These are phyloP conservation scores for Scytalidium sp. DNA, from an alignment of 2,329 filamentous ascomycete genomes.

Conservation along the genomic window DNA sequence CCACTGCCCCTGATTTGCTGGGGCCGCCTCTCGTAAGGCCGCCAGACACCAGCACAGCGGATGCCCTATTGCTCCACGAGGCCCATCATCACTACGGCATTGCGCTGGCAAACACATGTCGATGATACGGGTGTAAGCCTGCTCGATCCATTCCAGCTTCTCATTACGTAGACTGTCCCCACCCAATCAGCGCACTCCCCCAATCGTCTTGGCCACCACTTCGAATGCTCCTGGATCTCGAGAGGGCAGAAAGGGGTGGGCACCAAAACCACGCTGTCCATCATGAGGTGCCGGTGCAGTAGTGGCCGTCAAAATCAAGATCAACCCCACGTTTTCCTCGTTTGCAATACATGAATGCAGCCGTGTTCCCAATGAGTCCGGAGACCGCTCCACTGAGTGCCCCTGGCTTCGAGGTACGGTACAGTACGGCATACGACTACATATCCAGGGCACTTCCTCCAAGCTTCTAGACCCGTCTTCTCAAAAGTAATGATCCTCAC, in stretches of 20 bases:
- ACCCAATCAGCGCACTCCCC: background rate
- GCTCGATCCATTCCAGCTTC: no score
- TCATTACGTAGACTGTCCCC: no score
- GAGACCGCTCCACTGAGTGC: background rate
- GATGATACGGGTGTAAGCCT: no score
- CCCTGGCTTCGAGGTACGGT: background rate
- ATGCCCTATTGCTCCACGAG: background rate
- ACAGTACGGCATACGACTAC: no score
- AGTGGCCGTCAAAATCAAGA: background rate
- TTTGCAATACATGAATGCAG: no score
- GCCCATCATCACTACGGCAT: no score
- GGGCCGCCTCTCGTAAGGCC: slow-evolving; percentile 10
- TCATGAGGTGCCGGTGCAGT: background rate
- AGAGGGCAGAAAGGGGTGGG: background rate
- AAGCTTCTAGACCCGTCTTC: no score
- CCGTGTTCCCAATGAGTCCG: background rate
- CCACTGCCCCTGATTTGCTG: slow-evolving; percentile 14
- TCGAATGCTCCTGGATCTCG: background rate
- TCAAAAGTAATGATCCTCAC: no score
- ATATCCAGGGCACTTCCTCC: no score
- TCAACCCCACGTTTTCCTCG: background rate
- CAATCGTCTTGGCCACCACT: background rate
- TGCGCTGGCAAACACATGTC: no score
- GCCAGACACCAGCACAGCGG: background rate
- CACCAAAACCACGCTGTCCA: background rate